These are phyloP conservation scores for Fusarium sp. DNA, from an alignment of 2,329 filamentous ascomycete genomes.

Conservation along the genomic window DNA sequence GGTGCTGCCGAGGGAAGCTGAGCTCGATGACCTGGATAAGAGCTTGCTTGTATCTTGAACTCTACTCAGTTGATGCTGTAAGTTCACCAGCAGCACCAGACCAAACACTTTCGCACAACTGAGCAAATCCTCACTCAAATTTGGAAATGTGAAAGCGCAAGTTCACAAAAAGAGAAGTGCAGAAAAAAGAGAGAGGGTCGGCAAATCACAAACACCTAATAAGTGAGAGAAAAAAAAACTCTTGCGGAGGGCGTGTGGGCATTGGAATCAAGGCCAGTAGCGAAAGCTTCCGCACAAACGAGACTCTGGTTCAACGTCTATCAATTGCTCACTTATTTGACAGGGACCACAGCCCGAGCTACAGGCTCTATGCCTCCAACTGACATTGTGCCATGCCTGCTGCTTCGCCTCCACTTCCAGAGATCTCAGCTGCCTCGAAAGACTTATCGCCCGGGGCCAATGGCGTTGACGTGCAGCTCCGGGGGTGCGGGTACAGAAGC, in stretches of 20 bases:
- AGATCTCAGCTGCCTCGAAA: slow-evolving; percentile 46
- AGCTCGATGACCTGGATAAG: slow-evolving; percentile 31
- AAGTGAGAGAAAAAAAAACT: slow-evolving; percentile 14
- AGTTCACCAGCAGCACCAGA: slow-evolving; percentile 20
- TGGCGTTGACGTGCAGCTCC: slow-evolving; percentile 39
- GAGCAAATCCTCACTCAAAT: background rate
- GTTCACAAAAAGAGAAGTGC: slow-evolving; percentile 12
- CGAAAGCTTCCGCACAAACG: slow-evolving; percentile 39
- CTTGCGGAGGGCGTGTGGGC: slow-evolving; percentile 44
- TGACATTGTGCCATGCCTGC: slow-evolving; percentile 27
- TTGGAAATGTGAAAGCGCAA: slow-evolving; percentile 1
- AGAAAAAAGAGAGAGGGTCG: slow-evolving; percentile 19
- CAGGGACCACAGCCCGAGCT: slow-evolving; percentile 37
- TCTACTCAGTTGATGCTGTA: slow-evolving; percentile 17
- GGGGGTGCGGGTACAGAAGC: slow-evolving; percentile 43
- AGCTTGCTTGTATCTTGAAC: slow-evolving; percentile 27
- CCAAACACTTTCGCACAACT: slow-evolving; percentile 12
- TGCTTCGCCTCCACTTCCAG: slow-evolving; percentile 37
- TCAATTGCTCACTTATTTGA: slow-evolving; percentile 29
- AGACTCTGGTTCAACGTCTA: slow-evolving; percentile 31
- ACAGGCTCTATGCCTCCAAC: slow-evolving; percentile 27
- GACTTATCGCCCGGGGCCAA: slow-evolving; percentile 44
- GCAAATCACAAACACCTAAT: slow-evolving; percentile 5
- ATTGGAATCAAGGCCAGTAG: slow-evolving; percentile 36
- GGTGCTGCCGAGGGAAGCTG: slow-evolving; percentile 40